phyloP scores from a whole-genome alignment of 441 rosid species.

The Populus trichocarpa region DNA sequence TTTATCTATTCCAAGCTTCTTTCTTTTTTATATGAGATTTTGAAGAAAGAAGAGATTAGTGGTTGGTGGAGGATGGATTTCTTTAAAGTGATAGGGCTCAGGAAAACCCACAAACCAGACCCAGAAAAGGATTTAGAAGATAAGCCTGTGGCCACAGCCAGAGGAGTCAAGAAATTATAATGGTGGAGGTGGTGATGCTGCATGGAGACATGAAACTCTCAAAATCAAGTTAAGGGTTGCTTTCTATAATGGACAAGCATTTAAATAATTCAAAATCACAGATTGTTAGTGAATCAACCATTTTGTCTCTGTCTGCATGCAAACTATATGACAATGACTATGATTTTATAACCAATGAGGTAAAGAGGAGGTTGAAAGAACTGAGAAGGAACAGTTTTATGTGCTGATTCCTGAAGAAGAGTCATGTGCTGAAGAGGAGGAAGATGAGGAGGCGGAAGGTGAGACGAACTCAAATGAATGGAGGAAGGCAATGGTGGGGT shows the following conservation, averaged over 20 bases:
- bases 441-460: conserved; percentile 58
- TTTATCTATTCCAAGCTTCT: no score
- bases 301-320: no score
- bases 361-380: conserved; percentile 85
- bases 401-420: conserved; percentile 90
- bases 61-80: conserved; percentile 55
- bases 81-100: conserved; percentile 62
- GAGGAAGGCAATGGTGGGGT: conserved; percentile 94
- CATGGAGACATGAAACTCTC: no score
- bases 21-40: conserved; percentile 18
- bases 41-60: conserved; percentile 1
- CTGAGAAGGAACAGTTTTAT: conserved; percentile 87
- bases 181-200: conserved; percentile 19
- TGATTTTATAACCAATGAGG: conserved; percentile 90
- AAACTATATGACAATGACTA: no score
- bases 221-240: no score
- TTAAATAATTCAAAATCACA: no score
- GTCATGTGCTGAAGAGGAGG: conserved; percentile 62
- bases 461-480: conserved; percentile 64
- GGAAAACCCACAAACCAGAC: conserved; percentile 48
- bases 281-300: no score
- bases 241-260: no score
- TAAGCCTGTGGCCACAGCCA: conserved; percentile 32
- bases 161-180: conserved; percentile 45
- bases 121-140: conserved; percentile 50